Evolutionary conservation across 768 basidiomycete genomes (phyloP).

Genomic region (Chalciporus pseudorubinellus): DNA sequence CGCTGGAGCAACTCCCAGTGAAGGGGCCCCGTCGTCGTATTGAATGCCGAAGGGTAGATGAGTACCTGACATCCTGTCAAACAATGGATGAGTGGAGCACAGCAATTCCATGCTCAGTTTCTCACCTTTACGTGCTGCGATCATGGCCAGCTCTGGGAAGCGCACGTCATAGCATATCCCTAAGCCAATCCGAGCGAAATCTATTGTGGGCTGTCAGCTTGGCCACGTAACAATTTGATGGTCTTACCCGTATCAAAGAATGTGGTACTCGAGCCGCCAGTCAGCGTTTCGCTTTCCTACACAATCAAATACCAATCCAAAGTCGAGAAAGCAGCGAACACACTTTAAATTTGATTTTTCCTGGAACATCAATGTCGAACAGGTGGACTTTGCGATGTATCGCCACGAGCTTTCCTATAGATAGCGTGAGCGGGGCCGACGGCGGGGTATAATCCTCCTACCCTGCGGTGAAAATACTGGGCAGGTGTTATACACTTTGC

Average conservation of each 20-base stretch:
- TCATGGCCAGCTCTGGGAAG: conserved; percentile 92
- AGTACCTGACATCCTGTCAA: conserved; percentile 76
- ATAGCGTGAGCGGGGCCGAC: background rate
- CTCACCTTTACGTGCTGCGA: conserved; percentile 80
- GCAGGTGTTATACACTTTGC: conserved; percentile 88
- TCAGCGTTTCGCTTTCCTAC: conserved; percentile 87
- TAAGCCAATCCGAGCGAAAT: conserved; percentile 95
- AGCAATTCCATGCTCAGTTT: background rate
- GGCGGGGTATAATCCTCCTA: conserved; percentile 17
- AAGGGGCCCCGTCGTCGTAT: conserved; percentile 89
- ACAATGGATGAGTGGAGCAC: background rate
- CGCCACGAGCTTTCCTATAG: conserved; percentile 78
- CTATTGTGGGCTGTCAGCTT: conserved; percentile 36
- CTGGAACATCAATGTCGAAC: conserved; percentile 96
- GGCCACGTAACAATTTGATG: background rate
- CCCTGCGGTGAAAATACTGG: conserved; percentile 87
- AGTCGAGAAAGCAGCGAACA: background rate
- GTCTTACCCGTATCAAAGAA: conserved; percentile 82
- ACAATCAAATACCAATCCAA: conserved; percentile 4
- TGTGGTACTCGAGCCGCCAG: conserved; percentile 69
- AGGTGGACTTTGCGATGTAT: conserved; percentile 93
- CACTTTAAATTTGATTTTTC: conserved; percentile 87
- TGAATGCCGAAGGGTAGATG: conserved; percentile 95
- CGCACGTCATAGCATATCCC: conserved; percentile 97
- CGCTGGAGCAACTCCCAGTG: conserved; percentile 95